A percentile compares a stretch with the other conserved stretches of the same genome.
Evolutionary conservation across 208 protist genomes (phyloP).

Genomic region (Crithidia sp.): DNA sequence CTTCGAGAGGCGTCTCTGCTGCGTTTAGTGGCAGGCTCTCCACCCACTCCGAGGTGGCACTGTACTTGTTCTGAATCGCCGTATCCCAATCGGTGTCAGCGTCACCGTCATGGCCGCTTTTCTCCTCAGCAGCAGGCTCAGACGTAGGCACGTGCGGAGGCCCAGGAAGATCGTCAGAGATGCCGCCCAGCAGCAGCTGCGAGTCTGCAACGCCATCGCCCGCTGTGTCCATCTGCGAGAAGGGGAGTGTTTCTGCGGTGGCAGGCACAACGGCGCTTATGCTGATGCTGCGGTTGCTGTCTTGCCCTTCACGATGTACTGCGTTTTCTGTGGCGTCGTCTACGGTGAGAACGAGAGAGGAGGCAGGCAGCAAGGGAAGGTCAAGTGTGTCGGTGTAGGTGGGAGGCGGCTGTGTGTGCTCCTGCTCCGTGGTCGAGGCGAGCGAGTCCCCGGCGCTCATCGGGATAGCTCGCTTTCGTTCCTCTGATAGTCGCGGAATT

Average conservation of each 20-base stretch:
- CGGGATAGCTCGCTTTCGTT: too few species aligned
- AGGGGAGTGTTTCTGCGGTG: background rate
- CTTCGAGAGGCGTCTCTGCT: background rate
- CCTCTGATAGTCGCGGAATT: too few species aligned
- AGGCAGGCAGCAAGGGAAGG: background rate
- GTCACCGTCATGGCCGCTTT: background rate
- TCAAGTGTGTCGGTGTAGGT: background rate
- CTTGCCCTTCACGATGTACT: too few species aligned
- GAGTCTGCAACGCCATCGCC: background rate
- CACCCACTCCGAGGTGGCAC: slow-evolving; percentile 21
- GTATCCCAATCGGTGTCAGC: slow-evolving; percentile 1
- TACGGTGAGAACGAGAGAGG: background rate
- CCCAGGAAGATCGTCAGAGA: slow-evolving; percentile 8
- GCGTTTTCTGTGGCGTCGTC: background rate
- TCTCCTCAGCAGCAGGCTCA: background rate
- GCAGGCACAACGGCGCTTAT: too few species aligned
- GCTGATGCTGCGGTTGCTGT: too few species aligned
- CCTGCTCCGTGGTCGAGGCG: too few species aligned
- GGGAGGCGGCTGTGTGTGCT: background rate
- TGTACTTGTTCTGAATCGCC: slow-evolving; percentile 32
- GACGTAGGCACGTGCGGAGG: background rate
- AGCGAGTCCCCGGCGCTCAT: too few species aligned
- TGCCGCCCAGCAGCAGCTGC: slow-evolving; percentile 3
- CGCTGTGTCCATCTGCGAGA: too few species aligned
- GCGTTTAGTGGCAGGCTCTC: slow-evolving; percentile 15